Evolutionary conservation across 1,284 basidiomycete species (phyloP).

Genomic region (Cutaneotrichosporon arboriforme): DNA sequence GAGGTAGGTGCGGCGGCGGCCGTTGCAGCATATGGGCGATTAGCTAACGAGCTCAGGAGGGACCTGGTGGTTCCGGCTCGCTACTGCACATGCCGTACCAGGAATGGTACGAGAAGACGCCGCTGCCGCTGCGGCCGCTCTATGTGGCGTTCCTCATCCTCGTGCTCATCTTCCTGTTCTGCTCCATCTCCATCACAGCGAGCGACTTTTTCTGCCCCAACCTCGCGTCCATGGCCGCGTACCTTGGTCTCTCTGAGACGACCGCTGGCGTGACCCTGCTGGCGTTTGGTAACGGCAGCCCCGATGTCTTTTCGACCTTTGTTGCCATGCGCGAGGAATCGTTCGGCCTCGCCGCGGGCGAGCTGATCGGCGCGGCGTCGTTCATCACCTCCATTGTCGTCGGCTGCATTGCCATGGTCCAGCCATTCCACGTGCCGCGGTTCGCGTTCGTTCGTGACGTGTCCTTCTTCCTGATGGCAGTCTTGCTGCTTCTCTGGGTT

Average conservation of each 20-base stretch:
- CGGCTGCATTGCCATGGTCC: conserved; percentile 92
- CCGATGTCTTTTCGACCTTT: conserved; percentile 90
- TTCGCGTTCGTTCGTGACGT: conserved; percentile 86
- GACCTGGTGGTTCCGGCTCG: conserved; percentile 2
- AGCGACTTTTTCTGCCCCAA: conserved; percentile 96
- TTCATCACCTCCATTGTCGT: conserved; percentile 95
- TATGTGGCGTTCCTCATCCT: conserved; percentile 31
- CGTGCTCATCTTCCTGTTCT: conserved; percentile 54
- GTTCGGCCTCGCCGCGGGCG: conserved; percentile 86
- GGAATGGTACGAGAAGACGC: conserved; percentile 1
- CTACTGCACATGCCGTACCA: conserved; percentile 16
- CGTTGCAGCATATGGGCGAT: too few relatives aligned
- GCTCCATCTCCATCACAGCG: conserved; percentile 80
- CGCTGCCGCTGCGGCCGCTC: conserved; percentile 23
- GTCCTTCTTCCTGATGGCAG: conserved; percentile 81
- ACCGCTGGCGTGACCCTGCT: conserved; percentile 89
- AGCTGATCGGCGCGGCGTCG: conserved; percentile 87
- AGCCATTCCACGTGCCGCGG: conserved; percentile 77
- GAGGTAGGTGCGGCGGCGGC: background rate
- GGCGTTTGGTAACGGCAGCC: conserved; percentile 88
- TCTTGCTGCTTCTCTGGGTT: conserved; percentile 66
- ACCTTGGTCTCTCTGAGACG: conserved; percentile 79
- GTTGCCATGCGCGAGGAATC: conserved; percentile 81
- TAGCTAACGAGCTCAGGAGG: background rate
- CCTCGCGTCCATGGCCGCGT: conserved; percentile 72